A percentile compares a stretch with the other conserved stretches of the same genome.
Evolutionary conservation across 139 green algal genomes (phyloP).

Genomic region (Tetradesmus obliquus): DNA sequence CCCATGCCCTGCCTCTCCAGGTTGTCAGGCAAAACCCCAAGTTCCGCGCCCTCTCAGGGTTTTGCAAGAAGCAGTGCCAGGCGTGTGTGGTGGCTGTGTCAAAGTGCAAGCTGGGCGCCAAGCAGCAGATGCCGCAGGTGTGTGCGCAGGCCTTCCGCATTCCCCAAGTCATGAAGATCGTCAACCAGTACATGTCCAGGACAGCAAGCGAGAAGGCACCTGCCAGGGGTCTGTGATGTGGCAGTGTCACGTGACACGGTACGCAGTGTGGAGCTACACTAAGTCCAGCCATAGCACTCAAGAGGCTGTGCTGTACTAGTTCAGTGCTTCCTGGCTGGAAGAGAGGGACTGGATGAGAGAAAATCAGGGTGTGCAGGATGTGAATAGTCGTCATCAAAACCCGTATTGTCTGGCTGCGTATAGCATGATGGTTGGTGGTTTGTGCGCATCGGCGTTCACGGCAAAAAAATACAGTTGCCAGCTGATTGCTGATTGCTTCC

Average conservation of each 20-base stretch:
- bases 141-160: background rate
- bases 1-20: background rate
- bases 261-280: background rate
- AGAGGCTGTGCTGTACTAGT: background rate
- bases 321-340: too few relatives aligned
- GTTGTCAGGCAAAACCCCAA: constrained; percentile 6
- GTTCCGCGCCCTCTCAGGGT: background rate
- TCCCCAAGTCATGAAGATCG: background rate
- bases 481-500: too few relatives aligned
- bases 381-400: too few relatives aligned
- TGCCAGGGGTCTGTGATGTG: background rate
- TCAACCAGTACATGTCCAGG: background rate
- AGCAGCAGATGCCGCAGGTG: background rate
- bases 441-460: too few relatives aligned
- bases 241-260: background rate
- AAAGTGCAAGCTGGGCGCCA: constrained; percentile 17
- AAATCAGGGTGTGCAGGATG: too few relatives aligned
- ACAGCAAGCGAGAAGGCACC: background rate
- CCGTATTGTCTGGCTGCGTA: too few relatives aligned
- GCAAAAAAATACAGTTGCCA: too few relatives aligned
- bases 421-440: too few relatives aligned
- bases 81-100: background rate
- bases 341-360: too few relatives aligned
- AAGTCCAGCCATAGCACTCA: background rate
- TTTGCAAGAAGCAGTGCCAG: constrained; percentile 5